Base-by-base conservation (phyloP, 345 rosid species). In the Erucastrum elatum region DNA sequence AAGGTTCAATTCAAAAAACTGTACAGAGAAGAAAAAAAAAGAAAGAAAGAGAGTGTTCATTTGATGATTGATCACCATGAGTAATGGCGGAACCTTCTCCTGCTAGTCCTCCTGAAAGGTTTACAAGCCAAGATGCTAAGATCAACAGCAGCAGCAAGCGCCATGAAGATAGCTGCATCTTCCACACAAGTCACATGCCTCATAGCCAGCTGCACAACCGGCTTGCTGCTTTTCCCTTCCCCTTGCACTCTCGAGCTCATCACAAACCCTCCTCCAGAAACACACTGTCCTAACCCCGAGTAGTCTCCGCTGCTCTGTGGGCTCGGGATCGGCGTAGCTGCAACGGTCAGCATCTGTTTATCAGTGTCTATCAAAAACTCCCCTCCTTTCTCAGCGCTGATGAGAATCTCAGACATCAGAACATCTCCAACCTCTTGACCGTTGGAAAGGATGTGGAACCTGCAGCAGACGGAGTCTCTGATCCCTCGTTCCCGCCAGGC, bases 81-180 rank as follows among this genome's bases (percentile, higher is more conserved):
- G 60, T 93, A 91, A 82, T 86, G 88, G 39, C 90, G 86, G 58
- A 90, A 84, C 56, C 89, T 87, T 84, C 82, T 86, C 79, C 89
- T 84, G 35, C 85, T 80, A 86, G 71, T 88, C 77, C 97, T 86
- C 12, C 88, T 88, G 84, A 92, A 92, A 37, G 97, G 94, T 84
- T 85, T 92, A 84, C 98, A 94, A 29, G 98, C 97, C 60, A 88
- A 88, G n/a, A 94, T 87, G 82, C 92, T 94, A 55, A 94, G 97
- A 87, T 94, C 97, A 51, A 90, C 94, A 0, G 97, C 97, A 4
- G 96, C 94, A 9, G 96, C 97, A 51, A 94, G 98, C 4, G 97
- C 97, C 97, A 94, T 88, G 81, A 94, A 94, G 34, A 92, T 94
- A 33, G 98, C 97, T 31, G 97, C 97, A 80, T 94, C 98, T 88